Percentiles rank a stretch among this genome's conserved stretches.
Conservation (phyloP, 768 basidiomycete species). For the Antrodiella citrinella region DNA sequence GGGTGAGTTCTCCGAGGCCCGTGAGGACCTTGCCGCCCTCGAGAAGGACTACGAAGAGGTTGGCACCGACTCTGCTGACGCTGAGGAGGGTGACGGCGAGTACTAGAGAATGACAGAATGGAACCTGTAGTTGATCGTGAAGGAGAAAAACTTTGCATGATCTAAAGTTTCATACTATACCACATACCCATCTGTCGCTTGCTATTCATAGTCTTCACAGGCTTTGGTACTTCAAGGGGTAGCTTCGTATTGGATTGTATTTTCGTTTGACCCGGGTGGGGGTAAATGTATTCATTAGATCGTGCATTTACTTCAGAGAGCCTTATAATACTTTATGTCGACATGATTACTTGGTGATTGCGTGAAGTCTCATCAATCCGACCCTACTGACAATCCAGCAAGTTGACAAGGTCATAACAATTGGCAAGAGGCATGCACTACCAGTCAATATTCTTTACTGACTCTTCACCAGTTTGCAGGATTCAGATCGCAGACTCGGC, state of each 20-base stretch:
- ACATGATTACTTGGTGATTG: no score
- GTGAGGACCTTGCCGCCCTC: slow-evolving; percentile 95
- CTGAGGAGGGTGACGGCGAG: slow-evolving; percentile 51
- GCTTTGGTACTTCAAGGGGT: not conserved
- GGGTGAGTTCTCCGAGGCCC: slow-evolving; percentile 97
- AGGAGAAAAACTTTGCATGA: not conserved
- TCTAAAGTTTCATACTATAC: not conserved
- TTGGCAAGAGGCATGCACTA: no score
- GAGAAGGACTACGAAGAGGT: slow-evolving; percentile 96
- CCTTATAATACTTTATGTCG: no score
- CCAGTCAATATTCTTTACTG: no score
- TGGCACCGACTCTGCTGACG: slow-evolving; percentile 68
- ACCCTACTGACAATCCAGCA: no score
- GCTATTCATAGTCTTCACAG: not conserved
- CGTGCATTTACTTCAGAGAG: not conserved
- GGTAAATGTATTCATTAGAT: not conserved
- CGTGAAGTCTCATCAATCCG: no score
- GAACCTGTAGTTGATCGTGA: no score
- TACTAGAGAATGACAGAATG: slow-evolving; percentile 32
- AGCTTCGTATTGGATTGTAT: not conserved
- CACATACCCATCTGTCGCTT: not conserved
- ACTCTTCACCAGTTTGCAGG: no score
- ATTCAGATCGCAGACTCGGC: no score
- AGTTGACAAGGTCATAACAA: no score
- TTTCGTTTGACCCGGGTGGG: not conserved